Base-by-base conservation (phyloP, 2,329 filamentous ascomycete genomes). In the Trichoderma harzianum region DNA sequence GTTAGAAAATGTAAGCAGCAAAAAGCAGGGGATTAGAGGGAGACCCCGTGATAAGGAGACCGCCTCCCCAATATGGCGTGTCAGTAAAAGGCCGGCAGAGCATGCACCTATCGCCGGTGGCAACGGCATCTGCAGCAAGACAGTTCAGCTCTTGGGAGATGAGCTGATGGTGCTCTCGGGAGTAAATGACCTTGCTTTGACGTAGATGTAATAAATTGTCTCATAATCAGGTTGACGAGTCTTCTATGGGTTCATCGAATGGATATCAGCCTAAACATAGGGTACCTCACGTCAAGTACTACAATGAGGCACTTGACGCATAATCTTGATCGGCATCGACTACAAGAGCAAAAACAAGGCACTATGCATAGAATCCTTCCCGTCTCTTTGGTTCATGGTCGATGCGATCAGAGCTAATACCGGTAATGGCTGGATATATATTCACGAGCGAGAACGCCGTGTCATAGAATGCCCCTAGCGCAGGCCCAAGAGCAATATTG, bases 201-300 rank as follows among this genome's bases (percentile, higher is more conserved):
- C 51, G 32, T 14, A 30, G 64, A n/a, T 67, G 64, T 47, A 57
- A 67, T 28, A 55, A 67, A 66, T 66, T 67, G 51, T 67, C 64
- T 67, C 64, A 67, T 57, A 67, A 57, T 67, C 47, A 24, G 16
- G 12, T 36, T 14, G 51, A 57, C 47, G 24, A 39, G 21, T 34
- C 32, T 67, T 55, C 16, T 24, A 57, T 57, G 51, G 32, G 32
- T 51, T 36, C 32, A 57, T 66, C 21, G 32, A 24, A 39, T 34
- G 64, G 64, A 67, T 67, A 67, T 67, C 64, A 67, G 64, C 64
- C 64, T 67, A 67, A 67, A 66, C 51, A 24, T 67, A 28, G 30
- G 64, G 51, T 67, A 67, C 64, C 32, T 39, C 30, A 57, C 21
- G 26, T n/a, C 64, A 67, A 57, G 64, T 67, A 57, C 64, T 57